Evolutionary conservation across 176 grass and related monocot genomes (phyloP).

Genomic region (Dendrocalamus sinicus): DNA sequence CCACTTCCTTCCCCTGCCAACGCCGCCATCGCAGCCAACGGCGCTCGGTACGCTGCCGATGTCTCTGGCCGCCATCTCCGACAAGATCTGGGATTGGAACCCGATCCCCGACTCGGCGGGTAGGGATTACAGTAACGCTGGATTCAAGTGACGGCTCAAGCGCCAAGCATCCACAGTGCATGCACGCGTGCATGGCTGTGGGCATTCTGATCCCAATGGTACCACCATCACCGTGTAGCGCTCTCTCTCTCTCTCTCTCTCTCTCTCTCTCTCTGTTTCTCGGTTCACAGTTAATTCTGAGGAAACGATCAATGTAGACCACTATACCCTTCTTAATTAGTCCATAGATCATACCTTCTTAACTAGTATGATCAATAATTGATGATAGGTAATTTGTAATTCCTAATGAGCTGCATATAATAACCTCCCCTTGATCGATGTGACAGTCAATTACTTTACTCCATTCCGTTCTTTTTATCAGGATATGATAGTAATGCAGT

Average conservation of each 20-base stretch:
- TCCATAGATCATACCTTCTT: constrained; percentile 24
- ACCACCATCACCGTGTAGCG: constrained; percentile 17
- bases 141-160: constrained; percentile 67
- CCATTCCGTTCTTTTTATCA: not conserved
- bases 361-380: constrained; percentile 43
- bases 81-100: constrained; percentile 98
- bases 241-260: not conserved
- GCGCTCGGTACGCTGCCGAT: constrained; percentile 53
- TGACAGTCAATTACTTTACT: not conserved
- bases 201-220: constrained; percentile 25
- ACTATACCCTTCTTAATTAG: constrained; percentile 29
- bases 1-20: constrained; percentile 51
- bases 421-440: constrained; percentile 26
- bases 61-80: constrained; percentile 63
- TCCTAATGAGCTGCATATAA: constrained; percentile 51
- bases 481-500: not conserved
- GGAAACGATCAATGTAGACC: constrained; percentile 46
- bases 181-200: constrained; percentile 26
- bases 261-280: not conserved
- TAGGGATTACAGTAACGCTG: constrained; percentile 55
- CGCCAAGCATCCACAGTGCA: constrained; percentile 24
- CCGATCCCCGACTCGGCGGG: constrained; percentile 51
- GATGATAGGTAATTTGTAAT: constrained; percentile 48
- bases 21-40: constrained; percentile 30
- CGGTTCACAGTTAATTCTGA: constrained; percentile 33